Evolutionary conservation across 148 eudicot species (phyloP).

Genomic region (Rhododendron henanense): DNA sequence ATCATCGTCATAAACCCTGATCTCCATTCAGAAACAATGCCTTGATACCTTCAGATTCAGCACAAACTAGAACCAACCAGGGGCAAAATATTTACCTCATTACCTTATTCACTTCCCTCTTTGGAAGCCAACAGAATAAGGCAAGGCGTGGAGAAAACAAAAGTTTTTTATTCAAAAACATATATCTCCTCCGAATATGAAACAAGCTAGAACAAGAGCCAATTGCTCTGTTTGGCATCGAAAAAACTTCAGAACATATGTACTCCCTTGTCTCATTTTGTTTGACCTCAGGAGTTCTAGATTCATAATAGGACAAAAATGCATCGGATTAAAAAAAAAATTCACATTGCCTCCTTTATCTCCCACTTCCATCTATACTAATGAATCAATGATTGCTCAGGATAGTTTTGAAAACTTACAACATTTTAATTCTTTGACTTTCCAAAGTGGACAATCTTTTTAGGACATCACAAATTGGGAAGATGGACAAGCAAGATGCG

Average conservation of each 20-base stretch:
- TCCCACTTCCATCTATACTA: not conserved
- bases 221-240: not conserved
- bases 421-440: not conserved
- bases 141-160: not conserved
- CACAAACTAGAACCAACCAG: not conserved
- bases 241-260: not conserved
- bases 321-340: not conserved
- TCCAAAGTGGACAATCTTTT: not conserved
- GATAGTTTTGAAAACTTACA: not conserved
- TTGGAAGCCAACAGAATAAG: slow-evolving; percentile 1
- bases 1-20: slow-evolving; percentile 89
- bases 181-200: not conserved
- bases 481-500: not conserved
- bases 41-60: not conserved
- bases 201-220: not conserved
- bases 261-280: not conserved
- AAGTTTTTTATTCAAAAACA: not conserved
- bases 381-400: not conserved
- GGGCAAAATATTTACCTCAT: not conserved
- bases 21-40: not conserved
- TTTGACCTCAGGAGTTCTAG: not conserved
- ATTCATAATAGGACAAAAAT: not conserved
- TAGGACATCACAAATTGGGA: not conserved
- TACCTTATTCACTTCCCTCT: not conserved
- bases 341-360: not conserved